These are phyloP conservation scores for Krasilnikovozyma curviuscula DNA, from an alignment of 768 basidiomycete genomes.

Conservation along the genomic window DNA sequence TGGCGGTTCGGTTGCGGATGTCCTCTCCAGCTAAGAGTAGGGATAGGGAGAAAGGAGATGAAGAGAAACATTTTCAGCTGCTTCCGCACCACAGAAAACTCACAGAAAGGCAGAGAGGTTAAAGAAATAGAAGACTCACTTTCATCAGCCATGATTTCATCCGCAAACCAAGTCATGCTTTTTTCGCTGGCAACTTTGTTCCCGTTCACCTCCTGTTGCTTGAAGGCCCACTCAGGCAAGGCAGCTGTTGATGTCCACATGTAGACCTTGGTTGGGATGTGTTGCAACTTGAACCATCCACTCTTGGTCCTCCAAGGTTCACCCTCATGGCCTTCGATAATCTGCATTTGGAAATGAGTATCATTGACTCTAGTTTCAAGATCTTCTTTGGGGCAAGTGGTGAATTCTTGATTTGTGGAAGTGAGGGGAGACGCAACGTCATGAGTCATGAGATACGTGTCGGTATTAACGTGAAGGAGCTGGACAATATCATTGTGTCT, in stretches of 20 bases:
- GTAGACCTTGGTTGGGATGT: constrained; percentile 71
- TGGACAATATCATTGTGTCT: constrained; percentile 76
- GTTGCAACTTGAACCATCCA: constrained; percentile 75
- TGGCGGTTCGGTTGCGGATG: constrained; percentile 35
- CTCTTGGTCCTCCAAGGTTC: constrained; percentile 85
- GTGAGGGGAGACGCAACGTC: constrained; percentile 93
- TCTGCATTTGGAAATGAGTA: constrained; percentile 60
- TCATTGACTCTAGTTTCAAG: constrained; percentile 52
- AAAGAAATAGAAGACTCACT: constrained; percentile 32
- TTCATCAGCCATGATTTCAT: constrained; percentile 56
- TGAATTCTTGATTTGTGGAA: constrained; percentile 98
- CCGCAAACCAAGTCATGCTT: constrained; percentile 70
- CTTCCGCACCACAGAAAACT: not conserved
- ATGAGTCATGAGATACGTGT: constrained; percentile 70
- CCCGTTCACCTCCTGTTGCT: constrained; percentile 94
- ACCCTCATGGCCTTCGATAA: constrained; percentile 55
- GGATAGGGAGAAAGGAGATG: not conserved
- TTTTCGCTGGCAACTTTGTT: constrained; percentile 70
- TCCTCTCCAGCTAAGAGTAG: too few species aligned
- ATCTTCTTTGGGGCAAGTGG: constrained; percentile 49
- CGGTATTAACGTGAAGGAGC: constrained; percentile 67
- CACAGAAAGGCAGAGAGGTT: not conserved
- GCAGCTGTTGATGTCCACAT: constrained; percentile 78
- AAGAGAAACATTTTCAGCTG: not conserved
- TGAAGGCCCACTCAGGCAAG: constrained; percentile 90